Conservation (phyloP, 108 stramenopile genomes). For the Skeletonema grethae region DNA sequence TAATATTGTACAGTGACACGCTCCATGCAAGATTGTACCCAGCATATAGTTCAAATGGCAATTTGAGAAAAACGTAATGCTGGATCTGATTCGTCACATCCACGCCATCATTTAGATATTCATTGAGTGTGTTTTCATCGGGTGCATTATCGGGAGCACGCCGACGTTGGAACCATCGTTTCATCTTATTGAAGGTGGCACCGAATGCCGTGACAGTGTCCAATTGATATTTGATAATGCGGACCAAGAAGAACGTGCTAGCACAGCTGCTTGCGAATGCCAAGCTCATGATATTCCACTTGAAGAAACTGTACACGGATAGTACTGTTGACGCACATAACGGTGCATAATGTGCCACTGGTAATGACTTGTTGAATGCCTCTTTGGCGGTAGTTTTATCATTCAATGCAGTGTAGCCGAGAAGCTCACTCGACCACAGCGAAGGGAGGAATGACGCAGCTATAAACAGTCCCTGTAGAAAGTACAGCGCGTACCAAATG, state of each 20-base stretch:
- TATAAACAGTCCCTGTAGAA: not conserved
- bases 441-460: not conserved
- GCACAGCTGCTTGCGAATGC: not conserved
- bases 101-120: too few species aligned
- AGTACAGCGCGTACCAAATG: not conserved
- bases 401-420: not conserved
- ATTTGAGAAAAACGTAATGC: too few species aligned
- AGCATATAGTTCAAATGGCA: too few species aligned
- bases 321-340: not conserved
- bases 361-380: not conserved
- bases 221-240: not conserved
- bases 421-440: not conserved
- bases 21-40: not conserved
- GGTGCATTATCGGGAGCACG: too few species aligned
- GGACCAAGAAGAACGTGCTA: not conserved
- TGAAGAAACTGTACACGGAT: not conserved
- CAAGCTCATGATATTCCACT: not conserved
- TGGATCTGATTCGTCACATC: too few species aligned
- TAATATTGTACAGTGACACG: not conserved
- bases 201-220: too few species aligned
- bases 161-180: too few species aligned
- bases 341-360: not conserved
- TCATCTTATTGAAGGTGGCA: too few species aligned
- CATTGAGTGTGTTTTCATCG: too few species aligned
- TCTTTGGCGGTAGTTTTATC: not conserved